Evolutionary conservation across 805 yeast genomes (phyloP), one percentile per base, ranked within the genome.

Genomic region (Pichia membranifaciens): DNA sequence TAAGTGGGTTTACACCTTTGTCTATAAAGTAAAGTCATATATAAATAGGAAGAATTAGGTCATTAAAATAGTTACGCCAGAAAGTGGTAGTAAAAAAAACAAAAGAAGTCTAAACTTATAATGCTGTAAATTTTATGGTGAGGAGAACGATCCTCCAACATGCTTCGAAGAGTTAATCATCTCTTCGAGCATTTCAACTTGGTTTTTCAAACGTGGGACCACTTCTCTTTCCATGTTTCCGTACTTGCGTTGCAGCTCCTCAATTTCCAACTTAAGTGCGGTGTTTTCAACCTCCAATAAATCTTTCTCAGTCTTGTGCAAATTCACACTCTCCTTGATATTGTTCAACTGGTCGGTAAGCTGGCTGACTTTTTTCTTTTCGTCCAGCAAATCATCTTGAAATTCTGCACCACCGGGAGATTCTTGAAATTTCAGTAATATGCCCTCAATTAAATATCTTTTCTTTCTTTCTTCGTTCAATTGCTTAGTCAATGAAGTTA

Each of bases 391-490:
- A 44, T 64, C 43, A 44, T 79, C 81, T 29, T 76, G 77, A 53
- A 78, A 73, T 31, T 75, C 77, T 0, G 75, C 76, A 52, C 77
- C 74, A 31, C 74, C 76, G 4, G 80, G 72, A 50, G 79, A 77
- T 49, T 79, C 79, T 40, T 61, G 60, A 12, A 36, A 35, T 33
- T 80, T 61, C 31, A 84, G 58, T 0, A 82, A 76, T 54, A 82
- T 81, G 52, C 84, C 90, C 56, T 85, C 93, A 25, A 87, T 81
- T 25, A 82, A 76, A 53, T 75, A 80, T 44, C 95, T 66, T 47
- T 79, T 74, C 53, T 77, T 68, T 51, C 91, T 70, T 59, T 86
- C 91, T 28, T 77, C 79, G 47, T 76, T 78, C 48, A 86, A 60
- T 51, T 76, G 74, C 39, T 75, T 76, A 36, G 82, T 75, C 48